Conservation (phyloP, 257 asterid species). For the Dorcoceras hygrometricum region DNA sequence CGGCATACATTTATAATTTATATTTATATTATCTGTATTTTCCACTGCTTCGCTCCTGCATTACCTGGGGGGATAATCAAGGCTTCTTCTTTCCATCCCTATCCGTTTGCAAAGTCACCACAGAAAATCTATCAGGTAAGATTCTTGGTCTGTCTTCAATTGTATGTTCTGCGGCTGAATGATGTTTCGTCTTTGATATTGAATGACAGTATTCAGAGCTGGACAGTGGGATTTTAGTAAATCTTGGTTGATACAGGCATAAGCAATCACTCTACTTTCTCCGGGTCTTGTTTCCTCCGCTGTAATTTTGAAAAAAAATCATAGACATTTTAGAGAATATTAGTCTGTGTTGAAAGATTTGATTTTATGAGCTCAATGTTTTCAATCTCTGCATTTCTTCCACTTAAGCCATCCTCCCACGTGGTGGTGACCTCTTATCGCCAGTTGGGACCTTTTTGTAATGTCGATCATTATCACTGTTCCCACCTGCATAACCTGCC, state of each 20-base stretch:
- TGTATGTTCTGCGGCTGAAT: background rate
- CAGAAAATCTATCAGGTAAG: background rate
- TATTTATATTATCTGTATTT: too few relatives aligned
- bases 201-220: background rate
- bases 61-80: background rate
- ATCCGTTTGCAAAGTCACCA: background rate
- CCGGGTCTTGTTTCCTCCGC: background rate
- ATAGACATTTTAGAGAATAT: too few relatives aligned
- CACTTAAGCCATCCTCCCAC: slow-evolving; percentile 26
- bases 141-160: background rate
- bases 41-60: background rate
- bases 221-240: background rate
- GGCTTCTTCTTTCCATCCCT: background rate
- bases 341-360: background rate
- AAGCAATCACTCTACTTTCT: background rate
- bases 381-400: slow-evolving; percentile 33
- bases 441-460: slow-evolving; percentile 12
- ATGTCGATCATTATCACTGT: slow-evolving; percentile 16
- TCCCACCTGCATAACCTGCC: slow-evolving; percentile 12
- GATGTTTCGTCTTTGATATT: background rate
- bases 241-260: background rate
- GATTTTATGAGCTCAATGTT: slow-evolving; percentile 33
- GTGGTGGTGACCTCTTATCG: slow-evolving; percentile 22
- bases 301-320: background rate
- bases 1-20: too few relatives aligned